These are phyloP conservation scores for Alternaria infectoria DNA, from an alignment of 2,329 filamentous ascomycete genomes.

Conservation along the genomic window DNA sequence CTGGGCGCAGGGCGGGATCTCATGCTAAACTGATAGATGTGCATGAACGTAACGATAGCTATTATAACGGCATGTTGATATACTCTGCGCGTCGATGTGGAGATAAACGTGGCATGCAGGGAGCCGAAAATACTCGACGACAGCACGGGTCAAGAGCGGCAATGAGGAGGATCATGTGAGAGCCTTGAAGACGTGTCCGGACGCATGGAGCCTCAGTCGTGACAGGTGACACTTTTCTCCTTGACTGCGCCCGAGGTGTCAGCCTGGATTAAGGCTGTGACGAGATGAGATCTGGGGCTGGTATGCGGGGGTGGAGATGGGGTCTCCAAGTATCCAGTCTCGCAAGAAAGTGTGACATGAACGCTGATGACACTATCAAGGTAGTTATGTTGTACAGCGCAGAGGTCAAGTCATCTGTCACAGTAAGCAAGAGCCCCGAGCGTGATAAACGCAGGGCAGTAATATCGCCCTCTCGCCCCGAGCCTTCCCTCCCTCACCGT, in stretches of 20 bases:
- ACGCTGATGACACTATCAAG: not conserved
- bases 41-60: not conserved
- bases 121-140: not conserved
- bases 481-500: conserved; percentile 18
- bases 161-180: not conserved
- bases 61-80: not conserved
- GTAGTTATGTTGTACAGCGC: not conserved
- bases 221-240: not conserved
- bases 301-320: not conserved
- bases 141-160: not conserved
- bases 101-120: not conserved
- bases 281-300: conserved; percentile 1
- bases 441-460: not conserved
- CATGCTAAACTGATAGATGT: not conserved
- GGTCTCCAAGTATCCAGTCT: not conserved
- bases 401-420: not conserved
- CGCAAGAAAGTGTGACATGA: not conserved
- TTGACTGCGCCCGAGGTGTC: not conserved
- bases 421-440: not conserved
- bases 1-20: not conserved
- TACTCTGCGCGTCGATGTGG: not conserved
- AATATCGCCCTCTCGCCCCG: conserved; percentile 4
- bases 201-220: not conserved
- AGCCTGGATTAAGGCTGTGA: not conserved
- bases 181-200: not conserved